phyloP scores from a whole-genome alignment of 73 alveolate genomes.

The Symbiodinium natans region DNA sequence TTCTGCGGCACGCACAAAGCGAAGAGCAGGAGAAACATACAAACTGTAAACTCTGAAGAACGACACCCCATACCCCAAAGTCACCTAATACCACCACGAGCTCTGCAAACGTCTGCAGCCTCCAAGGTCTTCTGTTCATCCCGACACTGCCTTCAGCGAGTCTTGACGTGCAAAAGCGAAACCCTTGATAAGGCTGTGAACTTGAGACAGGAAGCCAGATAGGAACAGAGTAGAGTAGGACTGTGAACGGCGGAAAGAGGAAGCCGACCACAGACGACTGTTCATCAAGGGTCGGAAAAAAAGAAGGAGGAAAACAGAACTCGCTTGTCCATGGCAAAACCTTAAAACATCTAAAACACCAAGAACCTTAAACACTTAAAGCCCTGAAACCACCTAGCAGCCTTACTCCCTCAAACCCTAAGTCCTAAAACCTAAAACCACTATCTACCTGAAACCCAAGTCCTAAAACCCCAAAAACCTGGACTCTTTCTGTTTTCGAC shows the following conservation, averaged over 20 bases:
- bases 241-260: neutral
- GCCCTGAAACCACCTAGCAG: neutral
- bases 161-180: neutral
- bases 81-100: neutral
- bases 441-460: too few species aligned
- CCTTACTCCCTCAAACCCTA: neutral
- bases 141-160: conserved; percentile 70
- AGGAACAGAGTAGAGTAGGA: neutral
- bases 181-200: neutral
- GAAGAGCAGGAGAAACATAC: neutral
- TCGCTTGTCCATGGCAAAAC: too few species aligned
- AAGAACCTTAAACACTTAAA: neutral
- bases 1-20: neutral
- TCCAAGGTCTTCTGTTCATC: conserved; percentile 69
- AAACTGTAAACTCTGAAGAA: too few species aligned
- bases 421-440: too few species aligned
- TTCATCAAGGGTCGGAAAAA: too few species aligned
- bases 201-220: neutral
- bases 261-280: neutral
- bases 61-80: neutral
- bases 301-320: too few species aligned
- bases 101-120: neutral
- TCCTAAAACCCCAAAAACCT: too few species aligned
- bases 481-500: too few species aligned
- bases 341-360: neutral